These are phyloP conservation scores for Aspergillus japonicus DNA, from an alignment of 2,329 filamentous ascomycete species.

Conservation along the genomic window DNA sequence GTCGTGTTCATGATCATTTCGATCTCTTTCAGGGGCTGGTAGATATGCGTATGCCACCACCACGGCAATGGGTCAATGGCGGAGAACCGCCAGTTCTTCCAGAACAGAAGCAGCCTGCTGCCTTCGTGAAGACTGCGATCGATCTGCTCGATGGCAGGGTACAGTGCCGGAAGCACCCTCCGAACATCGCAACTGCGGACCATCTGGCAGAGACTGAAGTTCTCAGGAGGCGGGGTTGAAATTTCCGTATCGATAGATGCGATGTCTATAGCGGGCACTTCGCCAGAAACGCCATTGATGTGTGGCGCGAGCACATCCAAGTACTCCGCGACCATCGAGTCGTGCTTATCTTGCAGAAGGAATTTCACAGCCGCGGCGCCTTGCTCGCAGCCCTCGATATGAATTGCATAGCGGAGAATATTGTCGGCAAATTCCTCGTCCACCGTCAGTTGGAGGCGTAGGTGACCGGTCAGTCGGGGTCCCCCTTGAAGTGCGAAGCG, in stretches of 20 bases:
- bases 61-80: constrained; percentile 57
- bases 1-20: constrained; percentile 7
- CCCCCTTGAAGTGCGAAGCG: constrained; percentile 55
- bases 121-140: constrained; percentile 23
- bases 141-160: constrained; percentile 19
- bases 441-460: constrained; percentile 70
- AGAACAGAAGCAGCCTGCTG: constrained; percentile 45
- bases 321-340: constrained; percentile 28
- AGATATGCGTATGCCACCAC: constrained; percentile 58
- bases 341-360: constrained; percentile 32
- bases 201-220: constrained; percentile 8
- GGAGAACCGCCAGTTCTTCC: constrained; percentile 57
- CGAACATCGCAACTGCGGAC: constrained; percentile 10
- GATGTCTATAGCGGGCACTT: background rate
- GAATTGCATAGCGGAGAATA: constrained; percentile 34
- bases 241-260: constrained; percentile 2
- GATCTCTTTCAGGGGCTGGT: constrained; percentile 48
- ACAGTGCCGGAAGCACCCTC: constrained; percentile 15
- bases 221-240: background rate
- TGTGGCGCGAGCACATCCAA: constrained; percentile 24
- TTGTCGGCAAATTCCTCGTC: constrained; percentile 42
- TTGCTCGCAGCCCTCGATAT: constrained; percentile 34
- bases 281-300: constrained; percentile 8
- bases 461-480: constrained; percentile 62
- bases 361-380: constrained; percentile 27